Base-by-base conservation (phyloP, 345 rosid genomes). In the Salix caprea region DNA sequence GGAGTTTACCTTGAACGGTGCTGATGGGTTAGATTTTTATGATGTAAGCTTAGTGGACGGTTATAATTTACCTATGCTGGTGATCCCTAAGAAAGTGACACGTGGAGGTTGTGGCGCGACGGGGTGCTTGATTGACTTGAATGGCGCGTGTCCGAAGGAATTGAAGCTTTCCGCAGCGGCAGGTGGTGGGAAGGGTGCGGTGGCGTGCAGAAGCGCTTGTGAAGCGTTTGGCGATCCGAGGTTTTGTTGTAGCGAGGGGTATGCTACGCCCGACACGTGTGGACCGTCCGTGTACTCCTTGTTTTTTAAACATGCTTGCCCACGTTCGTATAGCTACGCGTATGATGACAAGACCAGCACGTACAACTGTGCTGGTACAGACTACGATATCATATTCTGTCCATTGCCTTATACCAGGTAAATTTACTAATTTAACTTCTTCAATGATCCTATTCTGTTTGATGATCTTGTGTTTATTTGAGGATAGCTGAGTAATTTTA, bases 321-420 rank as follows among this genome's bases (percentile, higher is more conserved):
- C 99, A 16, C 94, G 97, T 61, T 86, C 97, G 36, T 95, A 93
- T 42, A 93, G 97, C 86, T 95, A 91, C 56, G 97, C 97, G 6
- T 95, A 95, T 54, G 97, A 95, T 18, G 99, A 95, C 40, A 82
- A 77, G 87, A 95, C 97, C 44, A 95, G 97, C 77, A 93, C 97
- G 2, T 93, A 91, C 87, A 90, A 96, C 7, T 95, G 97, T 69
- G 88, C 87, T 7, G 83, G 86, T 3, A 89, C 94, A 4, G 90
- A 89, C 73, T 95, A 95, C 69, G 65, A 73, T 15, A 84, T 95
- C 85, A 84, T 89, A 46, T 93, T 95, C 79, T 93, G 99, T 84
- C 99, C 99, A 9, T 88, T 85, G 48, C 98, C 99, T 16, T 91
- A 91, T 65, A 83, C 92, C 77, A 94, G 98, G 97, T 93, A 52